Evolutionary conservation across 345 rosid species (phyloP).

Genomic region (Zanthoxylum bungeanum): DNA sequence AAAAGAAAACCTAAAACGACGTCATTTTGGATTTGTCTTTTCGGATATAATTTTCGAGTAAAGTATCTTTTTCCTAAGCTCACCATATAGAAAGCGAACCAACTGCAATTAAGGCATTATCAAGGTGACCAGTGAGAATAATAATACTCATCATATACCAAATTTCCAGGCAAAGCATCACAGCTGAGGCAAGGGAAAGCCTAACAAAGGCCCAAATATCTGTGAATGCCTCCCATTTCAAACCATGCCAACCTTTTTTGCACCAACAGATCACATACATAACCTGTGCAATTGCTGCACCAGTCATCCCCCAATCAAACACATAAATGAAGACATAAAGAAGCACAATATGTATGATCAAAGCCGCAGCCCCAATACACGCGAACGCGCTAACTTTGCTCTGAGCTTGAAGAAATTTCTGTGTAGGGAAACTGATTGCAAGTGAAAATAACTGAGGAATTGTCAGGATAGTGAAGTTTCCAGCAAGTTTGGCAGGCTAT

Average conservation of each 20-base stretch:
- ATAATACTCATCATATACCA: conserved; percentile 85
- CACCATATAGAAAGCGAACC: conserved; percentile 82
- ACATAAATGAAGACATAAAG: conserved; percentile 47
- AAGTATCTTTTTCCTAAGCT: too few species aligned
- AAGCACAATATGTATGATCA: conserved; percentile 35
- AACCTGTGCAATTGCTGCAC: conserved; percentile 64
- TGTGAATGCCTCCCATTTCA: conserved; percentile 54
- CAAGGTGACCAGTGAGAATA: conserved; percentile 67
- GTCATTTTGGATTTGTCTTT: too few species aligned
- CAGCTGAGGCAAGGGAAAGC: conserved; percentile 74
- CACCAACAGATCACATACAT: conserved; percentile 56
- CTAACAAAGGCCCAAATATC: conserved; percentile 73
- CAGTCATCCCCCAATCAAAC: conserved; percentile 46
- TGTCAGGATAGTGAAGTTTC: conserved; percentile 45
- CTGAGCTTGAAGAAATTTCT: conserved; percentile 81
- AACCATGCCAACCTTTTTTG: conserved; percentile 68
- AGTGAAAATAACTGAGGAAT: conserved; percentile 71
- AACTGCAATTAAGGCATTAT: conserved; percentile 63
- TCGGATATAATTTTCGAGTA: too few species aligned
- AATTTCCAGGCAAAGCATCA: conserved; percentile 81
- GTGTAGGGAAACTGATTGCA: conserved; percentile 57
- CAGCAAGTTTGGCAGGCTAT: conserved; percentile 59
- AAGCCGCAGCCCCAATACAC: conserved; percentile 50
- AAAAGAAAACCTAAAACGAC: too few species aligned
- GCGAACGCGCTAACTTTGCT: conserved; percentile 59